Evolutionary conservation across 2,329 filamentous ascomycete genomes (phyloP), one percentile per base, ranked within the genome.

Genomic region (Orbilia quercus): DNA sequence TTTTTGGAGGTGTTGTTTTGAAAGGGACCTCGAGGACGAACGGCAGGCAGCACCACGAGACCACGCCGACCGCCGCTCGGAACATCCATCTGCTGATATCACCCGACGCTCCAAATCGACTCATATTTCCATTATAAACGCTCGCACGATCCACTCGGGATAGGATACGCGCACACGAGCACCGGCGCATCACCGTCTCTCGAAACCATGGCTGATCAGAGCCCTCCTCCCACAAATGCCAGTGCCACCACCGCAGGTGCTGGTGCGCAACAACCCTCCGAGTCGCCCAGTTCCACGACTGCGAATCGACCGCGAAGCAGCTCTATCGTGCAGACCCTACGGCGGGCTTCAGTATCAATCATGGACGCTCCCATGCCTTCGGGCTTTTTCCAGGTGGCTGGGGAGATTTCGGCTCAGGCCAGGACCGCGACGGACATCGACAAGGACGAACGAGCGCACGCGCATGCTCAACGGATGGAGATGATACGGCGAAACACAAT

Each of bases 321-420:
- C 67, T 72, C 67, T 23, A 28, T 72, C 11, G 67, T 53, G 12
- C 67, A 72, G 47, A 50, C 67, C 2, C 42, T 72, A 54, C 59
- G 67, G 14, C 67, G 67, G 16, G 67, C 67, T 42, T 72, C 67
- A 28, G 31, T 72, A 40, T 65, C 67, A 45, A 38, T 72, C 34
- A 65, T 72, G 59, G 67, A 72, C 9, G 67, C 67, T 11, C 67
- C 42, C 20, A 20, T 72, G 4, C 67, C 67, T 2, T 72, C 67
- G 2, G 67, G 67, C 5, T 72, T 72, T 22, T 72, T 72, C 47
- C 67, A 72, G 47, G 67, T 65, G 20, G 67, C 59, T 38, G 67
- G 67, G 75, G 77, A 51, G 75, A 75, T 45, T 75, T 75, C 53
- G 20, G 75, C 44, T 71, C 67, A 76, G 22, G 48, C 57, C 11